Percentiles rank a stretch among this genome's conserved stretches.
Evolutionary conservation across 306 rosid genomes (phyloP).

Genomic region (Cucurbita maxima): DNA sequence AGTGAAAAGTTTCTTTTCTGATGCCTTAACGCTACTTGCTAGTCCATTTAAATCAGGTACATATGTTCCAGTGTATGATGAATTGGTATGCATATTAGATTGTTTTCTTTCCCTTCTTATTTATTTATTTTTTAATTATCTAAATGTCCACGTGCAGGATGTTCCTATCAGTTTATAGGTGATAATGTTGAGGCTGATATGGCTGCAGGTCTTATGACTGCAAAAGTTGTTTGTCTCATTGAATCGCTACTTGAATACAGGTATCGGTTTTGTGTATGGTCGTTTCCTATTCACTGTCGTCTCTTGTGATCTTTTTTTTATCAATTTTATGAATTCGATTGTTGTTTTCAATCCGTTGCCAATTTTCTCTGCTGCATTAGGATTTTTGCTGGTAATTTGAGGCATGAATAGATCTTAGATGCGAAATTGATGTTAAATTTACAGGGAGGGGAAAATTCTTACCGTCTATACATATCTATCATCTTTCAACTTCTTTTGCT

Average conservation of each 20-base stretch:
- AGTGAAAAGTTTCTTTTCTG: slow-evolving; percentile 33
- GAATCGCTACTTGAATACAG: slow-evolving; percentile 67
- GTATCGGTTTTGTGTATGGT: slow-evolving; percentile 16
- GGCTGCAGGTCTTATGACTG: slow-evolving; percentile 35
- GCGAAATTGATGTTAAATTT: no score
- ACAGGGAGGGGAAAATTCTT: no score
- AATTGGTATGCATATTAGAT: neutral
- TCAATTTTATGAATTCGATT: neutral
- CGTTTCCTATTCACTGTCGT: neutral
- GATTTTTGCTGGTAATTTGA: neutral
- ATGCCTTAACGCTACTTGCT: slow-evolving; percentile 19
- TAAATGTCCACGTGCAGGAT: slow-evolving; percentile 16
- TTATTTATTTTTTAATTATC: neutral
- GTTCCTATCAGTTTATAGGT: slow-evolving; percentile 33
- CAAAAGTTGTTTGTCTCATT: slow-evolving; percentile 58
- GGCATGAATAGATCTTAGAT: neutral
- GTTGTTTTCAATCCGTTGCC: neutral
- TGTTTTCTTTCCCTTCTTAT: neutral
- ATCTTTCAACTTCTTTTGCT: neutral
- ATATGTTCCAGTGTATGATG: neutral
- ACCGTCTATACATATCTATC: no score
- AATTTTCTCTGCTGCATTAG: neutral
- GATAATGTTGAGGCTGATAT: slow-evolving; percentile 18
- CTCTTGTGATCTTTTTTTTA: neutral
- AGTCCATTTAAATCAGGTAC: slow-evolving; percentile 34